Evolutionary conservation across 73 alveolate genomes (phyloP).

Genomic region (Tetrahymena borealis): DNA sequence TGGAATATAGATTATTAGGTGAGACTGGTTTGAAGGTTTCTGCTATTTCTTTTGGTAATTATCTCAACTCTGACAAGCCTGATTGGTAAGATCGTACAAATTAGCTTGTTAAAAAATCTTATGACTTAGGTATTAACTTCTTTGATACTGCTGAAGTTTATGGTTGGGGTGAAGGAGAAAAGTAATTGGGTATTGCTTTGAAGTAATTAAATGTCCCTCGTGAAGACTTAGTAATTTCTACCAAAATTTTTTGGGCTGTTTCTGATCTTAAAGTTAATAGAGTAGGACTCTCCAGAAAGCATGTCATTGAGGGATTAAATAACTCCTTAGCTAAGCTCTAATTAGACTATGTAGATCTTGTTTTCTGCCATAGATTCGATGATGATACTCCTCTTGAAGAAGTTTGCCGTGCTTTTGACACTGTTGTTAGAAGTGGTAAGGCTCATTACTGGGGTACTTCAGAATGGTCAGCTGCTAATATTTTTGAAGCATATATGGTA

Average conservation of each 20-base stretch:
- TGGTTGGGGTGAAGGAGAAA: conserved; percentile 81
- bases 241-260: conserved; percentile 68
- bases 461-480: conserved; percentile 82
- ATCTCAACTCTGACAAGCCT: conserved; percentile 56
- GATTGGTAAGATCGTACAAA: conserved; percentile 19
- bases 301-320: conserved; percentile 69
- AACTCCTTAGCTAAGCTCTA: conserved; percentile 68
- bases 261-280: conserved; percentile 21
- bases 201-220: conserved; percentile 37
- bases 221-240: conserved; percentile 72
- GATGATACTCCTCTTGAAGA: conserved; percentile 85
- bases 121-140: conserved; percentile 84
- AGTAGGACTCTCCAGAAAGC: conserved; percentile 71
- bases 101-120: conserved; percentile 47
- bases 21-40: conserved; percentile 85
- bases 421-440: conserved; percentile 74
- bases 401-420: conserved; percentile 78
- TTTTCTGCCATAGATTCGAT: conserved; percentile 86
- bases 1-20: conserved; percentile 90
- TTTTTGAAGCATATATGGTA: conserved; percentile 66
- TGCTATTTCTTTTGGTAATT: conserved; percentile 73
- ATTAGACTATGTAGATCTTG: conserved; percentile 80
- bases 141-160: conserved; percentile 92
- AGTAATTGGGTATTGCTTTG: conserved; percentile 41
- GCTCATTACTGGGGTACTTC: conserved; percentile 98